phyloP scores from a whole-genome alignment of 257 asterid species.

The Fraxinus anomala region DNA sequence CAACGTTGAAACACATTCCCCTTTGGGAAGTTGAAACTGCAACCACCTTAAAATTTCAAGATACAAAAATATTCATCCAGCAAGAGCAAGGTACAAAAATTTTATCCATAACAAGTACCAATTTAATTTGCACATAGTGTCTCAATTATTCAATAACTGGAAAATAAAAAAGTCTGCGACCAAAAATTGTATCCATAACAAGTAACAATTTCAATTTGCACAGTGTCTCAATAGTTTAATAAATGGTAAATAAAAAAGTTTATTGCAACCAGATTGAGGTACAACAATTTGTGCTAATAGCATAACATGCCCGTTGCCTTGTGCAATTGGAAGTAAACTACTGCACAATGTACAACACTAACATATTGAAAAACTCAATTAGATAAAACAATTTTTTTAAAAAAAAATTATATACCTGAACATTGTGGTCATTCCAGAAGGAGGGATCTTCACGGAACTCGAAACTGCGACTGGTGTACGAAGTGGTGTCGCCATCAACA shows the following conservation, averaged over 20 bases:
- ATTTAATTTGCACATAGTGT: no score
- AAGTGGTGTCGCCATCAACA: slow-evolving; percentile 39
- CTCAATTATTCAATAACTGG: no score
- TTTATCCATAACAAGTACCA: background rate
- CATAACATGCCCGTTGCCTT: background rate
- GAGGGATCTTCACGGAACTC: slow-evolving; percentile 74
- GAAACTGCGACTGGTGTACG: slow-evolving; percentile 41
- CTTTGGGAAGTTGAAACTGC: background rate
- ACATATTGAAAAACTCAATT: background rate
- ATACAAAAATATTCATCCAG: background rate
- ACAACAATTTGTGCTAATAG: background rate
- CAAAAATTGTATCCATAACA: no score
- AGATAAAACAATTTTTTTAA: background rate
- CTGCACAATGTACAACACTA: background rate
- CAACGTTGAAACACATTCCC: background rate
- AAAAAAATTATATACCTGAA: slow-evolving; percentile 52
- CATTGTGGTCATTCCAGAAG: slow-evolving; percentile 86
- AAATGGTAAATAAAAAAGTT: no score
- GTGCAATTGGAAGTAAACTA: background rate
- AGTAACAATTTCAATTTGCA: no score
- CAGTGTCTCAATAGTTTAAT: no score
- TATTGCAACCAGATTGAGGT: background rate
- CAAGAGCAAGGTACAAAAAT: background rate
- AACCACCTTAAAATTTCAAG: background rate
- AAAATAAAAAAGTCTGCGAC: background rate